These are phyloP conservation scores for Cryphonectria parasitica DNA, from an alignment of 2,329 filamentous ascomycete species.

Conservation along the genomic window DNA sequence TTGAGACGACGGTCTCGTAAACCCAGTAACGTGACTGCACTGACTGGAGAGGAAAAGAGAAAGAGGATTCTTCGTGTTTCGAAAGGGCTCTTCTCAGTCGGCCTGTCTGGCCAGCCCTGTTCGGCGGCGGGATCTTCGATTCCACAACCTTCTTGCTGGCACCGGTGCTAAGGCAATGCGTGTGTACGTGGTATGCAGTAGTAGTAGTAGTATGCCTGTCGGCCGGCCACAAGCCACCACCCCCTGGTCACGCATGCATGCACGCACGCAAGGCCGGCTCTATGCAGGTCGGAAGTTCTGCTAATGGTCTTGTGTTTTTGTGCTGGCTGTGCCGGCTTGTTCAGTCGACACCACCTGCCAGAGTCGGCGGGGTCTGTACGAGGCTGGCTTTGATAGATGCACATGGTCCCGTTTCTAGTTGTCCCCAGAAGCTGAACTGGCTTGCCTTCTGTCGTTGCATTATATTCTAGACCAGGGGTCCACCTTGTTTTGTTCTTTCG, in stretches of 20 bases:
- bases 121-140: not conserved
- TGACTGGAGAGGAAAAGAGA: not conserved
- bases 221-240: not conserved
- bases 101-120: not conserved
- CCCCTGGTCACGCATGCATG: conserved; percentile 2
- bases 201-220: not conserved
- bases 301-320: not conserved
- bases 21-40: no score
- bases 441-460: not conserved
- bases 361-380: not conserved
- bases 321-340: not conserved
- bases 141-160: not conserved
- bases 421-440: not conserved
- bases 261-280: not conserved
- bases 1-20: not conserved
- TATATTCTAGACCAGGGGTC: not conserved
- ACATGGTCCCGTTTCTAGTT: not conserved
- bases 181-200: not conserved
- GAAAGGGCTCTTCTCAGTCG: not conserved
- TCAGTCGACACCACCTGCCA: not conserved
- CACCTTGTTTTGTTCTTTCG: not conserved
- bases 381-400: not conserved
- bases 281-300: conserved; percentile 3
- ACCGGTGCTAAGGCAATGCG: not conserved
- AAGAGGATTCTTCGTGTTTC: not conserved